Base-by-base conservation (phyloP, 495 filamentous ascomycete species). In the Aspergillus bertholletiae region DNA sequence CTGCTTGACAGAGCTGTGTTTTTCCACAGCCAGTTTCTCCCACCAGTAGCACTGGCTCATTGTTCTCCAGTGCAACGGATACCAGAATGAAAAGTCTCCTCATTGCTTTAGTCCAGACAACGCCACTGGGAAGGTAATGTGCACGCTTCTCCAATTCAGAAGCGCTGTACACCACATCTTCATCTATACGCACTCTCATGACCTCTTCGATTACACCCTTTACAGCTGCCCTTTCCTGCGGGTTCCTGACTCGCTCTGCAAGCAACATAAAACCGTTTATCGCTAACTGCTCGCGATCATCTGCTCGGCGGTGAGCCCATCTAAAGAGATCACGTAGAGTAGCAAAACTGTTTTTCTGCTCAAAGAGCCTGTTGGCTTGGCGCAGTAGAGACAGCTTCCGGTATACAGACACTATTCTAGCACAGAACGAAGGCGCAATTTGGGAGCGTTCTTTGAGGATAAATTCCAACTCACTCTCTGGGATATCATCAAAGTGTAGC, bases 1-100 rank as follows among this genome's bases (percentile, higher is more conserved):
- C 81, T 56, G 95, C 81, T 69, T 99, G 95, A 58, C 90, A 96
- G 18, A 97, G 88, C 7, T 91, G 96, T 1, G 95, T 99, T 74
- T 99, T 99, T 26, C 95, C 95, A 61, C 92, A 96, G 2, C 95
- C 95, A 41, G 95, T 99, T 63, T 97, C 95, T 55, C 95, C 95
- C 35, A 99, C 90, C 9, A 99, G 76, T 39, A 99, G 75, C 13
- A 97, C 87, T 1, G 95, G 95, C 72, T 99, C 95, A 57, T 96
- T 90, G 62, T 96, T 93, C 13, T 83, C 82, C 49, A 97, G 70
- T 3, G 95, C 94, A 51, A 87, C 82, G 15, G 86, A 85, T 32
- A 97, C 89, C 13, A 99, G 72, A 12, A 94, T 80, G 67, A 88
- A 96, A 11, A 97, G 77, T 27, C 95, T 82, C 2, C 89, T 85